Conservation (phyloP, 371 early-diverging fungal genomes). For the Fennellomyces sp. region DNA sequence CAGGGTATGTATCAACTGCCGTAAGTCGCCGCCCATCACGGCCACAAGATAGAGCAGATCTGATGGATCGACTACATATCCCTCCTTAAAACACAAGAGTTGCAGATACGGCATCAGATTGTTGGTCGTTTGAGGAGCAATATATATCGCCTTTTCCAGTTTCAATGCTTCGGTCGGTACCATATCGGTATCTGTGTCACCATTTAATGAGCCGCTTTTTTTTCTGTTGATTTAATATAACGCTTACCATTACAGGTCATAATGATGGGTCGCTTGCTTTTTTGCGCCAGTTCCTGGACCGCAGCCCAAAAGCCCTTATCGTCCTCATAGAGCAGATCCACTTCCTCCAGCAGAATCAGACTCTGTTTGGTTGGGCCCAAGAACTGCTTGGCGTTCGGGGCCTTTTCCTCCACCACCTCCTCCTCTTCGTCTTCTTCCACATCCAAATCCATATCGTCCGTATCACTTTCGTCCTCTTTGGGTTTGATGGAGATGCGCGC, state of each 20-base stretch:
- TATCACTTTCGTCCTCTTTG: constrained; percentile 5
- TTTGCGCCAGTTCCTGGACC: constrained; percentile 67
- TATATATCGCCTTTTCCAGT: constrained; percentile 21
- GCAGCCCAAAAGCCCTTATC: constrained; percentile 84
- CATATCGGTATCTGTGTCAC: constrained; percentile 20
- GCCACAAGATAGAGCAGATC: constrained; percentile 32
- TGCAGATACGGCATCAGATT: constrained; percentile 39
- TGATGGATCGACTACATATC: constrained; percentile 29
- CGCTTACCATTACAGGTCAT: constrained; percentile 78
- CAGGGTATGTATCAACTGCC: constrained; percentile 35
- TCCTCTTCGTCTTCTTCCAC: neutral
- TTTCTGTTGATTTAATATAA: neutral
- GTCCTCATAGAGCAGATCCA: constrained; percentile 80
- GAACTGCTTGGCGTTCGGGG: neutral
- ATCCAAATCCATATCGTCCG: neutral
- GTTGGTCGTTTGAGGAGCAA: constrained; percentile 17
- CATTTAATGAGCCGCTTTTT: neutral
- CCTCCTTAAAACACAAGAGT: constrained; percentile 38
- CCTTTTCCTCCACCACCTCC: no score
- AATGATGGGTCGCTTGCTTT: constrained; percentile 80
- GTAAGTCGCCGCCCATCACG: constrained; percentile 31
- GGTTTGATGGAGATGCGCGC: constrained; percentile 4
- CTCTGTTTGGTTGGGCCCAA: constrained; percentile 40
- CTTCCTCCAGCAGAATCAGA: constrained; percentile 82
- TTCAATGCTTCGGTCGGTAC: constrained; percentile 30